Evolutionary conservation across 306 rosid genomes (phyloP).

Genomic region (Cucumis melo): DNA sequence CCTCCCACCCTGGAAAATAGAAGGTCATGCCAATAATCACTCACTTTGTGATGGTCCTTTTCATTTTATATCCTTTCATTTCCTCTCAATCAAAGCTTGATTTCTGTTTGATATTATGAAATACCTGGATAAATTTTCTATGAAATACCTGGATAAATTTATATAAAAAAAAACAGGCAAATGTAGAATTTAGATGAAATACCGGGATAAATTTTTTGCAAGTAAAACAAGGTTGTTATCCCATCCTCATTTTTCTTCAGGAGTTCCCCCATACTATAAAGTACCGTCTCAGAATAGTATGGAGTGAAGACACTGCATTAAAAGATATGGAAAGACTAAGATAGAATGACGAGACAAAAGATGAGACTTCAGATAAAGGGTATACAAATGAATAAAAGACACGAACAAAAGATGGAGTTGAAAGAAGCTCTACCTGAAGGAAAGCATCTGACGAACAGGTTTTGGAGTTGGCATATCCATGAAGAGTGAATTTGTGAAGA

Average conservation of each 20-base stretch:
- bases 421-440: constrained; percentile 49
- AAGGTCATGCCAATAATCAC: too few relatives aligned
- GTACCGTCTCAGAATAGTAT: constrained; percentile 84
- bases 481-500: constrained; percentile 87
- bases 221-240: constrained; percentile 76
- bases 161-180: not conserved
- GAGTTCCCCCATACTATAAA: constrained; percentile 75
- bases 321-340: constrained; percentile 6
- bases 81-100: not conserved
- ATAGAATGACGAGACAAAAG: constrained; percentile 14
- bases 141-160: constrained; percentile 64
- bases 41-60: too few relatives aligned
- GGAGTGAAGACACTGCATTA: constrained; percentile 90
- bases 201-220: constrained; percentile 90
- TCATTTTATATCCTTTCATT: not conserved
- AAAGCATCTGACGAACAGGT: constrained; percentile 71
- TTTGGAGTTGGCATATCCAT: constrained; percentile 72
- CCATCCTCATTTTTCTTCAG: constrained; percentile 89
- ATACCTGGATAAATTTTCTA: constrained; percentile 84
- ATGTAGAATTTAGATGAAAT: not conserved
- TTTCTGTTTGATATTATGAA: not conserved
- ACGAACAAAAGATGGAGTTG: constrained; percentile 8
- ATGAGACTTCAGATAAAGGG: constrained; percentile 14
- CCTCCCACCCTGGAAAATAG: too few relatives aligned
- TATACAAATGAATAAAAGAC: constrained; percentile 5